Conservation (phyloP, 305 asterid genomes). For the Ajuga reptans region DNA sequence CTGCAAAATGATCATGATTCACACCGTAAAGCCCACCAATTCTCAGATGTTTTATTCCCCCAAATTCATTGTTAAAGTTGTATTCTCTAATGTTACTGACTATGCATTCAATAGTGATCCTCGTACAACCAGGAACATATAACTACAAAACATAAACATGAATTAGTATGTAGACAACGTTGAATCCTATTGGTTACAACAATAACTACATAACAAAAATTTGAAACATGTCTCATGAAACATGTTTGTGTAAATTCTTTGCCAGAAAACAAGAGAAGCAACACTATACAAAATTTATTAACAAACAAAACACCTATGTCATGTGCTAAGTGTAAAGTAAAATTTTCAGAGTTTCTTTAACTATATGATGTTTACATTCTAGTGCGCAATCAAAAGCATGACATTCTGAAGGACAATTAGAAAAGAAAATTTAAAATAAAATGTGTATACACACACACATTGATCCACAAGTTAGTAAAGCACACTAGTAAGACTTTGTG, state of each 20-base stretch:
- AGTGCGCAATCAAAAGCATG: background rate
- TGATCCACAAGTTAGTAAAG: background rate
- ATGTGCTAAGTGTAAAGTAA: background rate
- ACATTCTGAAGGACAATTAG: background rate
- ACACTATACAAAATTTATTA: background rate
- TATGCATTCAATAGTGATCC: slow-evolving; percentile 58
- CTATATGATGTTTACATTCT: too few relatives aligned
- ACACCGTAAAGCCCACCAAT: slow-evolving; percentile 63
- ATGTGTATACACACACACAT: too few relatives aligned
- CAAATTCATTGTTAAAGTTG: slow-evolving; percentile 33
- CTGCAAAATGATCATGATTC: slow-evolving; percentile 45
- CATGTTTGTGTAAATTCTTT: too few relatives aligned
- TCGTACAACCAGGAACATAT: slow-evolving; percentile 70
- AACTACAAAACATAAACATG: slow-evolving; percentile 41
- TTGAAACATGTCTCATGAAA: too few relatives aligned
- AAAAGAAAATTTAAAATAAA: background rate
- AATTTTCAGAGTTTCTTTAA: too few relatives aligned
- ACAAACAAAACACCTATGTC: background rate
- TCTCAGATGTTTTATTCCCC: slow-evolving; percentile 54
- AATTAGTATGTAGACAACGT: background rate
- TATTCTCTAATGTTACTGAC: slow-evolving; percentile 40
- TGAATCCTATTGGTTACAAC: too few relatives aligned
- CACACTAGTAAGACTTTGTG: background rate
- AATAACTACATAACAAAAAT: too few relatives aligned
- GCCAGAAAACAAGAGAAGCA: background rate